Evolutionary conservation across 306 rosid species (phyloP).

Genomic region (Sechiopsis laciniata): DNA sequence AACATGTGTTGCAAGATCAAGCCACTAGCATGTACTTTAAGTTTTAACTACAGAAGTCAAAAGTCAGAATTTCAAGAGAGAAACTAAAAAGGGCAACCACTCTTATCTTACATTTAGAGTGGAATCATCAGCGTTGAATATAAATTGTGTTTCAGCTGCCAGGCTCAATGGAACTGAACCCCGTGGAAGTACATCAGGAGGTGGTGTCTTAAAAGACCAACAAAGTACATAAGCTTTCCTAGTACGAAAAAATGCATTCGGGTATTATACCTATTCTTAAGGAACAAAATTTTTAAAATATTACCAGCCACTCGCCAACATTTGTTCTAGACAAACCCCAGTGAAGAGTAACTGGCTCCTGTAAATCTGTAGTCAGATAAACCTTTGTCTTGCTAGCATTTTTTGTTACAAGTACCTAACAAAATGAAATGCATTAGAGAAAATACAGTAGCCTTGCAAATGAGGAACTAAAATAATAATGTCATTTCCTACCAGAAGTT

Average conservation of each 20-base stretch:
- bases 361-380: slow-evolving; percentile 70
- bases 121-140: slow-evolving; percentile 39
- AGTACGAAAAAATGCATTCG: slow-evolving; percentile 11
- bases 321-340: slow-evolving; percentile 76
- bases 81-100: slow-evolving; percentile 23
- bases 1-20: slow-evolving; percentile 25
- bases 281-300: slow-evolving; percentile 29
- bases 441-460: not conserved
- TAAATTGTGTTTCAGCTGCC: slow-evolving; percentile 61
- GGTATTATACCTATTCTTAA: slow-evolving; percentile 25
- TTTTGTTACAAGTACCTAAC: slow-evolving; percentile 69
- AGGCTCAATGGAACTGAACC: slow-evolving; percentile 59
- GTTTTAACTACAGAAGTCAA: slow-evolving; percentile 22
- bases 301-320: slow-evolving; percentile 92
- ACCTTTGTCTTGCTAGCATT: slow-evolving; percentile 59
- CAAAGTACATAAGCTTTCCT: slow-evolving; percentile 18
- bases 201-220: slow-evolving; percentile 65
- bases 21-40: slow-evolving; percentile 22
- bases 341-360: slow-evolving; percentile 61
- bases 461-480: slow-evolving; percentile 15
- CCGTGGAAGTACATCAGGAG: slow-evolving; percentile 51
- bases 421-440: slow-evolving; percentile 24
- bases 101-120: slow-evolving; percentile 42
- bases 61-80: slow-evolving; percentile 24
- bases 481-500: slow-evolving; percentile 66